Evolutionary conservation across 768 basidiomycete genomes (phyloP).

Genomic region (Russula earlei): DNA sequence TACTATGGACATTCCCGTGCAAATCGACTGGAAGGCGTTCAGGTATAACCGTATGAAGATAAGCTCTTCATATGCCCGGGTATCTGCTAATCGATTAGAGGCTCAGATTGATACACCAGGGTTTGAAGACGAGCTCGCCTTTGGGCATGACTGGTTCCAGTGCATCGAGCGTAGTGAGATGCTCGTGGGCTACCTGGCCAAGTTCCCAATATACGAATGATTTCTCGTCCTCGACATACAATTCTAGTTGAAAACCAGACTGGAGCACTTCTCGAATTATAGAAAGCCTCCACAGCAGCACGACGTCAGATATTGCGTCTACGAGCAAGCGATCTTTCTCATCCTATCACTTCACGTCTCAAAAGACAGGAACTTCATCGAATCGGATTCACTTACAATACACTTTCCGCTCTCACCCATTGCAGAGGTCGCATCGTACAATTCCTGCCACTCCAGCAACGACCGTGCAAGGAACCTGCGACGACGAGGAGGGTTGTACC

Average conservation of each 20-base stretch:
- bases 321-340: slow-evolving; percentile 7
- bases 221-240: slow-evolving; percentile 59
- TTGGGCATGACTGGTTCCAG: slow-evolving; percentile 33
- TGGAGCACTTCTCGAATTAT: slow-evolving; percentile 58
- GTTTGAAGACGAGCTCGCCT: slow-evolving; percentile 25
- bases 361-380: neutral
- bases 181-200: slow-evolving; percentile 44
- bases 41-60: slow-evolving; percentile 6
- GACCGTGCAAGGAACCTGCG: slow-evolving; percentile 57
- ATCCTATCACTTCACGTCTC: slow-evolving; percentile 13
- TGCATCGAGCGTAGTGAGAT: slow-evolving; percentile 45
- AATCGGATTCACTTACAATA: slow-evolving; percentile 17
- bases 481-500: slow-evolving; percentile 60
- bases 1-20: slow-evolving; percentile 45
- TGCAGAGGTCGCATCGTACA: slow-evolving; percentile 40
- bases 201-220: slow-evolving; percentile 73
- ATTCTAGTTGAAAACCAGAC: slow-evolving; percentile 68
- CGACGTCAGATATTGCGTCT: slow-evolving; percentile 33
- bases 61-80: slow-evolving; percentile 6
- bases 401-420: slow-evolving; percentile 21
- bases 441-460: slow-evolving; percentile 53
- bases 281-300: slow-evolving; percentile 50
- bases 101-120: neutral
- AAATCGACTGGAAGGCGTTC: slow-evolving; percentile 33
- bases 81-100: neutral